Conservation (phyloP, 805 yeast species). For the Ogataea philodendri region DNA sequence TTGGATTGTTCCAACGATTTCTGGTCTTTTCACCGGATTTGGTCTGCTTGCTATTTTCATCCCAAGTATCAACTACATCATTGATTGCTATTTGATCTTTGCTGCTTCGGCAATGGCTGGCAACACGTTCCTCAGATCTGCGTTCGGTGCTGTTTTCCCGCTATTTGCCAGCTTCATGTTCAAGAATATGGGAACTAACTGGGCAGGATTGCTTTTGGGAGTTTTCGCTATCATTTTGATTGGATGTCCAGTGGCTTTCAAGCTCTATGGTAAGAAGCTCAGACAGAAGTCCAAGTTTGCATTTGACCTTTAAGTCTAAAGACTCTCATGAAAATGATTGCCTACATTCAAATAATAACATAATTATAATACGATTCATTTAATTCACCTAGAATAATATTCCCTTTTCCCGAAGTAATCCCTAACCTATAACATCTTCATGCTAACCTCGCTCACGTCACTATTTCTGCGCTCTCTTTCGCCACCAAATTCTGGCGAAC, state of each 20-base stretch:
- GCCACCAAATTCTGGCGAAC: conserved; percentile 34
- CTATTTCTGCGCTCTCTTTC: conserved; percentile 24
- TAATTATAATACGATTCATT: background rate
- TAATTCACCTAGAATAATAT: background rate
- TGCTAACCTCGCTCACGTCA: conserved; percentile 18
- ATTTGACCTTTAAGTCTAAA: conserved; percentile 35
- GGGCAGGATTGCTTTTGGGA: conserved; percentile 78
- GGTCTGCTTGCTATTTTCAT: conserved; percentile 69
- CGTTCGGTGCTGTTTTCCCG: conserved; percentile 70
- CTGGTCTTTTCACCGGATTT: conserved; percentile 62
- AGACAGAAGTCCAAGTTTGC: conserved; percentile 62
- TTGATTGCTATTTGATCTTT: conserved; percentile 65
- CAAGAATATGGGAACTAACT: conserved; percentile 61
- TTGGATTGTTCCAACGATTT: conserved; percentile 77
- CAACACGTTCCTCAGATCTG: conserved; percentile 63
- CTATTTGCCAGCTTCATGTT: conserved; percentile 74
- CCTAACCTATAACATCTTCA: conserved; percentile 14
- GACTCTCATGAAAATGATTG: too few species aligned
- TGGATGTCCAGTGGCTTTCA: conserved; percentile 69
- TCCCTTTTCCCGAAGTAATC: background rate
- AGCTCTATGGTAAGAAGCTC: conserved; percentile 53
- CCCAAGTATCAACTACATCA: conserved; percentile 66
- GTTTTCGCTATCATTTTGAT: conserved; percentile 53
- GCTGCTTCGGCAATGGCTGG: conserved; percentile 67
- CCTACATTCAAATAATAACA: background rate